phyloP scores from a whole-genome alignment of 2,329 filamentous ascomycete species.

The Paradendryphiella salina region DNA sequence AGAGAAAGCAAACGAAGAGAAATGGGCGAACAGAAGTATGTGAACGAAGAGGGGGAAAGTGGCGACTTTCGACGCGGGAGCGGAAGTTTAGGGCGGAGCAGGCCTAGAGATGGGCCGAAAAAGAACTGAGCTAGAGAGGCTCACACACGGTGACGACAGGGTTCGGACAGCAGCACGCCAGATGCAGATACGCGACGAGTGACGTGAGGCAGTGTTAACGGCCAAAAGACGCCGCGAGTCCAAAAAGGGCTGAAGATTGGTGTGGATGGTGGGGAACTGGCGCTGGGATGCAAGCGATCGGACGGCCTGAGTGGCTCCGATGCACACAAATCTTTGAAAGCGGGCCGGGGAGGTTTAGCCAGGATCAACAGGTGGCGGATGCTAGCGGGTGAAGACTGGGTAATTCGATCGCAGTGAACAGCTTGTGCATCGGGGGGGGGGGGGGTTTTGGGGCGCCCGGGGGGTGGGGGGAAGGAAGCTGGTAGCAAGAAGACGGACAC shows the following conservation, averaged over 20 bases:
- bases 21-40: constrained; percentile 14
- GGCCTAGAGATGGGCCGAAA: constrained; percentile 34
- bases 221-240: constrained; percentile 9
- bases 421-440: constrained; percentile 11
- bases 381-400: constrained; percentile 11
- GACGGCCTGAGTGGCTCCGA: constrained; percentile 17
- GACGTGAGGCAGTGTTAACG: constrained; percentile 18
- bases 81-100: constrained; percentile 26
- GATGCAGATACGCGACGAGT: constrained; percentile 26
- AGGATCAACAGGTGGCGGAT: constrained; percentile 15
- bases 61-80: constrained; percentile 28
- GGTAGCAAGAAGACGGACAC: neutral
- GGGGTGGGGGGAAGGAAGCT: too few species aligned
- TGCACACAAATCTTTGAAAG: constrained; percentile 17
- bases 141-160: constrained; percentile 24
- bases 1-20: constrained; percentile 10
- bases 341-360: constrained; percentile 11
- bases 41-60: constrained; percentile 28
- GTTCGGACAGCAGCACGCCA: constrained; percentile 19
- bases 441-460: neutral
- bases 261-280: constrained; percentile 12
- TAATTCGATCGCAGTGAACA: constrained; percentile 12
- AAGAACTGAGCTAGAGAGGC: constrained; percentile 24
- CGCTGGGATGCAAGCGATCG: constrained; percentile 23
- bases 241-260: constrained; percentile 11